Evolutionary conservation across 495 filamentous ascomycete genomes (phyloP), one percentile per base, ranked within the genome.

Genomic region (Podospora pseudocomata): DNA sequence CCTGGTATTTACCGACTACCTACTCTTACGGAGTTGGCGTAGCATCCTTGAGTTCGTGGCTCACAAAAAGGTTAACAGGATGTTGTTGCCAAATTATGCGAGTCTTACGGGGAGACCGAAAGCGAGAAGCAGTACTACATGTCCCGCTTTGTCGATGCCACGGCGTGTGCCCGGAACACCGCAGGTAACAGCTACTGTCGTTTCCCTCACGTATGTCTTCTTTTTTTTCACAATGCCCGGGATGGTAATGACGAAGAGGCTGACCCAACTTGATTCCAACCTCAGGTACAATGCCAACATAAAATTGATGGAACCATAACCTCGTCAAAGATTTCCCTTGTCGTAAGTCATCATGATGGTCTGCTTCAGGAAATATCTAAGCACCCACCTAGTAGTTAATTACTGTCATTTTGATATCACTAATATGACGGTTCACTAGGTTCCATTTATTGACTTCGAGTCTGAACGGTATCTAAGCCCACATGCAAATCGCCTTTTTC

Each of bases 381-480:
- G 30, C 30, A 4, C 30, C 30, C 30, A 32, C 19, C 26, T 60
- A 4, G 26, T 26, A 23, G 58, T 26, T 60, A 26, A 20, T 20
- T 20, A 20, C 20, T 20, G 20, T 60, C 4, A 23, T 28, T 16
- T 5, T 3, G 4, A n/a, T 26, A 32, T 26, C 13, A 60, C 58
- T 60, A 15, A 60, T n/a, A 56, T 32, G 30, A 32, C 6, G 30
- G 30, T 4, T n/a, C 15, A 60, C 58, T 5, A 60, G 58, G 23
- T 60, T 23, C 58, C 58, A 27, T 60, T 60, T 23, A 23, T 60
- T 23, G 58, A 60, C 58, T 60, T 60, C 15, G 58, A 60, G 15
- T 60, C 58, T 28, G 26, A 20, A 16, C 0, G 13, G 23, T 60
- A 60, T 23, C 15, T 28, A 23, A 60, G 4, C 7, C 58, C 7